Base-by-base conservation (phyloP, 2,329 filamentous ascomycete genomes). In the Dactylellina sp. region DNA sequence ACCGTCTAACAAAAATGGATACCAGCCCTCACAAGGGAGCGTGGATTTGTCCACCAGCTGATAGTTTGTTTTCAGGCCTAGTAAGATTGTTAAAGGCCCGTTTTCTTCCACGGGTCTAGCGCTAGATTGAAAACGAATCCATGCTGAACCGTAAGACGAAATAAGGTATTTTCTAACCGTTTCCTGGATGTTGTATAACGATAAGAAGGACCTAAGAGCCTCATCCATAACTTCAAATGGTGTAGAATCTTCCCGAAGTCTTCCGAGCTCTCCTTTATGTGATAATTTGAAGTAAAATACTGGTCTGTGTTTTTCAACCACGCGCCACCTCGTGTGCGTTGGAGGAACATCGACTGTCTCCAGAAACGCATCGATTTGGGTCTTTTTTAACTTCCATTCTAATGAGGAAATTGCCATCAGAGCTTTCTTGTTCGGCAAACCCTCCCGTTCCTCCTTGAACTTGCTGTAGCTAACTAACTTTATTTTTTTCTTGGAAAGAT, bases 151-250 rank as follows among this genome's bases (percentile, higher is more conserved):
- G 32, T 35, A 35, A 42, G 39, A 42, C 11, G 39, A 42, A 42
- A 16, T 12, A 42, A 42, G 39, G 16, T n/a, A 42, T 42, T 16
- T 16, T 16, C 39, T 42, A 16, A 42, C 16, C 39, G 9, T 42
- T 42, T 42, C 39, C n/a, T 42, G 39, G 16, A 42, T 42, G 39
- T 4, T 42, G n/a, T 42, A 42, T 16, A 42, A n/a, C n/a, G 39
- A 42, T 42, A n/a, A 42, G 39, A 42, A 16, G n/a, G 39, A 12
- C 6, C n/a, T 42, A n/a, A 42, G 39, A 42, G 39, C n/a, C 39
- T 42, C 39, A 42, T 42, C 39, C 11, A 42, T 16, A 42, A n/a
- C 39, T 42, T 42, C 39, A 42, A 42, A 7, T 42, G 39, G 39
- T 42, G n/a, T 42, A 12, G 9, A 12, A 12, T 42, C 39, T 42